Base-by-base conservation (phyloP, 108 stramenopile species). In the Nannochloropsis salina region DNA sequence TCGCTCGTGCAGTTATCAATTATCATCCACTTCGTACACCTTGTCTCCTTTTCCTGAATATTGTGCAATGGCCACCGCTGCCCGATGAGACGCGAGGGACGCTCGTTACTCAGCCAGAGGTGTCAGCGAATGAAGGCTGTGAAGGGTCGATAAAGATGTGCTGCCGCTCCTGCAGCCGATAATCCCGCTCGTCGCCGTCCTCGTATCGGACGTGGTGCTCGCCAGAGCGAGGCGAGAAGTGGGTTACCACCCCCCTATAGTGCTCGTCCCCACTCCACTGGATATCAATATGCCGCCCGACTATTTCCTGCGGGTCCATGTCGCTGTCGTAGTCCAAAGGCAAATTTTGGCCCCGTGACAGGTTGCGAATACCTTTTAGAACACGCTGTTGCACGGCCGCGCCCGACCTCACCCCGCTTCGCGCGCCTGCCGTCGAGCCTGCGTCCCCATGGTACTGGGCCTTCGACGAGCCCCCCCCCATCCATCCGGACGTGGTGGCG, bases 141-240 rank as follows among this genome's bases (percentile, higher is more conserved):
- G 31, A 31, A 31, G 31, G 61, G n/a, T 74, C 61, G 20, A 74
- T n/a, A 8, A 74, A n/a, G 20, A 74, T n/a, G n/a, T 74, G 61
- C n/a, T 74, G 61, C 61, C 61, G 61, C n/a, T 74, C 61, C 3
- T n/a, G 15, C 15, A 74, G 61, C 3, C 15, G 2, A 74, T 74
- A 74, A n/a, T 74, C 61, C 20, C 61, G 61, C 61, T 74, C 61
- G n/a, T 74, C 61, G 61, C 61, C 61, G n/a, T 74, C 61, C 61
- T 74, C 61, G 6, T 74, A 74, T n/a, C 61, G 15, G 4, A 74
- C 61, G 61, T 74, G 61, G 6, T 74, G 61, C 61, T 74, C 3
- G 20, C 61, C 61, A 4, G 61, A 74, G 3, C 61, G 15, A 15
- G 61, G 61, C 61, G 61, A 74, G n/a, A n/a, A 74, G n/a, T 74